A percentile compares a stretch with the other conserved stretches of the same genome.
phyloP scores from a whole-genome alignment of 140 eudicot species.

The Erigeron philadelphicus region DNA sequence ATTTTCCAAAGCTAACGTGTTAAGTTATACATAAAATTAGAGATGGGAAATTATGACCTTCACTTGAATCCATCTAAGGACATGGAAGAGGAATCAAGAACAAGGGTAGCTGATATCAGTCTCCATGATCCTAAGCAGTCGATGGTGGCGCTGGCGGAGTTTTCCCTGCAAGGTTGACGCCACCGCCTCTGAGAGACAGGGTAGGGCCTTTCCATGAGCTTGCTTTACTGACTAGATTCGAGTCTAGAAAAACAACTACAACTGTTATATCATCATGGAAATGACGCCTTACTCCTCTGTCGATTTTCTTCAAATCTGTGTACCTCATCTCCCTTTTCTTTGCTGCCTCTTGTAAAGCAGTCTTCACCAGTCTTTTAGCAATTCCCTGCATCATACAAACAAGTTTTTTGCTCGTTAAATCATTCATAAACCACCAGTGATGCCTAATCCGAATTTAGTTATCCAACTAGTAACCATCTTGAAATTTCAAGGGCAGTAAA shows the following conservation, averaged over 20 bases:
- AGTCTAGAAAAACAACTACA: conserved; percentile 49
- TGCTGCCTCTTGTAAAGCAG: conserved; percentile 58
- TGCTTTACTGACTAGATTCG: conserved; percentile 48
- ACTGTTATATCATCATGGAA: conserved; percentile 60
- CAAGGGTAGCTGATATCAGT: conserved; percentile 16
- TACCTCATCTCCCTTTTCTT: conserved; percentile 66
- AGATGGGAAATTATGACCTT: conserved; percentile 26
- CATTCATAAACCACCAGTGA: not conserved
- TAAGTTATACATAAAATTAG: conserved; percentile 37
- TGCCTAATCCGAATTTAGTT: no score
- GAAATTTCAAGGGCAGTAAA: no score
- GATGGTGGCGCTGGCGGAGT: conserved; percentile 29
- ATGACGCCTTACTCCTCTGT: conserved; percentile 58
- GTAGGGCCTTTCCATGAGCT: conserved; percentile 43
- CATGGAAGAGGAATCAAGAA: conserved; percentile 12
- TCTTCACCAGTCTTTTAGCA: conserved; percentile 48
- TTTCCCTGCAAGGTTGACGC: conserved; percentile 40
- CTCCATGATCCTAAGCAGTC: conserved; percentile 4
- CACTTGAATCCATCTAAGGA: conserved; percentile 23
- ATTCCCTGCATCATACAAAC: conserved; percentile 42
- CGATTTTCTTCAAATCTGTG: conserved; percentile 59
- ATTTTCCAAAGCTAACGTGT: conserved; percentile 24
- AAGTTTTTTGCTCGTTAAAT: not conserved
- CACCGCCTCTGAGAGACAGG: conserved; percentile 50
- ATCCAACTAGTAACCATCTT: no score